These are phyloP conservation scores for Echinochloa phyllopogon DNA, from an alignment of 176 grass and related monocot species.

Conservation along the genomic window DNA sequence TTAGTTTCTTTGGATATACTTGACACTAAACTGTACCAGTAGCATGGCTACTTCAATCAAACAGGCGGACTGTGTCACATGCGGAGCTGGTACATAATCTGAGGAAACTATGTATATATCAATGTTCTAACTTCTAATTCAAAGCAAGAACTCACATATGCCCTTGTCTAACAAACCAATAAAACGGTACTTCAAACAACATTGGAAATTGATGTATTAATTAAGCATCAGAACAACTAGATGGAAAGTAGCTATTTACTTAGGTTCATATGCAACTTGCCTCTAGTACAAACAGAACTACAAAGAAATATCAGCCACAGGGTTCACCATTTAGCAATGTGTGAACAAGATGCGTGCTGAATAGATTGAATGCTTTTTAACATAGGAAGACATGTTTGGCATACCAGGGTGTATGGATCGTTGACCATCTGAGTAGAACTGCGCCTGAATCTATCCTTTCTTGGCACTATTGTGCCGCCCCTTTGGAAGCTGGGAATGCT, in stretches of 20 bases:
- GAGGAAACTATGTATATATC: not conserved
- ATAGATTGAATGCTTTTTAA: not conserved
- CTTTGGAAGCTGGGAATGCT: conserved; percentile 91
- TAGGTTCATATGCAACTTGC: conserved; percentile 34
- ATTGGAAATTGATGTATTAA: conserved; percentile 18
- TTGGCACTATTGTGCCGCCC: conserved; percentile 81
- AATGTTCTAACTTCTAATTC: conserved; percentile 31
- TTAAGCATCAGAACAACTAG: conserved; percentile 5
- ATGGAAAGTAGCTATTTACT: not conserved
- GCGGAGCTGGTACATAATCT: not conserved
- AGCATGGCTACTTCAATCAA: conserved; percentile 14
- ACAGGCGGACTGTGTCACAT: not conserved
- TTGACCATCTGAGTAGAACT: conserved; percentile 98
- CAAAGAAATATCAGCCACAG: not conserved
- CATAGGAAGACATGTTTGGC: conserved; percentile 4
- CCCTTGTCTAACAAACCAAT: conserved; percentile 12
- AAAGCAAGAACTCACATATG: conserved; percentile 22
- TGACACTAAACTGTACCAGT: not conserved
- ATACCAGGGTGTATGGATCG: conserved; percentile 97
- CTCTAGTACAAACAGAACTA: not conserved
- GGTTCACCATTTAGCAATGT: conserved; percentile 1
- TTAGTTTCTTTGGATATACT: conserved; percentile 11
- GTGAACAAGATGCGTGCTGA: not conserved
- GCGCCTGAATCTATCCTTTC: conserved; percentile 95
- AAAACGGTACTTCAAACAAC: not conserved